Evolutionary conservation across 2,329 filamentous ascomycete species (phyloP), one percentile per base, ranked within the genome.

Genomic region (Trichoderma sp.): DNA sequence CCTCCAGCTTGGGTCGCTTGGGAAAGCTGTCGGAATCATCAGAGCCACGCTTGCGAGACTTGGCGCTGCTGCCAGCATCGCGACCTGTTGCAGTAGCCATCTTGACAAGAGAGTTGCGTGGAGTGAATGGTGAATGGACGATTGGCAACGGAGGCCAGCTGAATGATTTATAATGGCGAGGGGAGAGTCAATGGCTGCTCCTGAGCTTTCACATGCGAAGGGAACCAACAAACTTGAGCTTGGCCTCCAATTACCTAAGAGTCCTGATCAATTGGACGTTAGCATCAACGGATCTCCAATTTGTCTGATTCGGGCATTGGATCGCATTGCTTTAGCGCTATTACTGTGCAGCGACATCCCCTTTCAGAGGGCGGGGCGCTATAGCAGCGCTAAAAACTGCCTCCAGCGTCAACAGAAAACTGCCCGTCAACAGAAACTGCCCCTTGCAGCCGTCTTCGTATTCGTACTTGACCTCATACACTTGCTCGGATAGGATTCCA

Each of bases 1-100:
- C 85, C 63, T 84, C 85, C 65, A 91, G 82, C 76, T 83, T 86
- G 38, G 87, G 86, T 66, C 83, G 85, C 78, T 89, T 89, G 41
- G 85, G 83, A 75, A 81, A 84, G 41, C 80, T 79, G 60, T 84
- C 82, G 56, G 82, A 81, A 75, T 82, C 81, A 72, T 86, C 85
- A 76, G 83, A 84, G 53, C 82, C 81, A 53, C 87, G 86, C 81
- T 89, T 90, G 76, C 83, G 83, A 64, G 82, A 81, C 76, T 83
- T 85, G 60, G 81, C 77, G 35, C 76, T 75, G 75, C 79, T 75
- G 75, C 79, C 81, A 74, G 80, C 78, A 64, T 83, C 80, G 76
- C 78, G 77, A 56, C 81, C 82, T 67, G 80, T 83, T 27, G 82
- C 76, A 38, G 73, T 78, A n/a, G 79, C 79, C 83, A 84, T 84